Evolutionary conservation across 2,329 filamentous ascomycete species (phyloP).

Genomic region (Colletotrichum gigasporum): DNA sequence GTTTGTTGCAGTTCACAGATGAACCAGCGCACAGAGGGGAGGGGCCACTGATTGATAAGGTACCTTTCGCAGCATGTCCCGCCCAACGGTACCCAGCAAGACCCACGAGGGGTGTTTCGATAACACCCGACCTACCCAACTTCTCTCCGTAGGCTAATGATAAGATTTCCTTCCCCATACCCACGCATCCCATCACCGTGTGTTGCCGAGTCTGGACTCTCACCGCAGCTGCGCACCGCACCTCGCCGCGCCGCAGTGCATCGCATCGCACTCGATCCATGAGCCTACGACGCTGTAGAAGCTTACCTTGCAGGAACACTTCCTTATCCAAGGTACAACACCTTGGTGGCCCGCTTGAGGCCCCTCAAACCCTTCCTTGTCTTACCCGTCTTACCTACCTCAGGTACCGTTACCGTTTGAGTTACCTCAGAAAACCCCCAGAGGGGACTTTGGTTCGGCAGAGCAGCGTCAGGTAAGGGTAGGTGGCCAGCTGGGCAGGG

Average conservation of each 20-base stretch:
- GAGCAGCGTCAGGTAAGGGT: background rate
- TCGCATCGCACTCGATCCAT: background rate
- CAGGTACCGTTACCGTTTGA: too few species aligned
- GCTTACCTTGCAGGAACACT: too few species aligned
- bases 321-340: too few species aligned
- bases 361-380: too few species aligned
- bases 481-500: background rate
- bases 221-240: too few species aligned
- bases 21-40: too few species aligned
- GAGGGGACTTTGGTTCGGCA: background rate
- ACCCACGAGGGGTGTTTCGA: background rate
- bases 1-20: background rate
- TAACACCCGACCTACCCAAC: background rate
- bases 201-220: too few species aligned
- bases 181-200: too few species aligned
- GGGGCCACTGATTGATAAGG: constrained; percentile 19
- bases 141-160: background rate
- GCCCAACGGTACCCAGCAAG: background rate
- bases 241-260: background rate
- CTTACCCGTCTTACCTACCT: background rate
- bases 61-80: background rate
- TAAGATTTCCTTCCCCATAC: background rate
- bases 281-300: too few species aligned
- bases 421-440: too few species aligned
- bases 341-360: too few species aligned